Evolutionary conservation across 2,329 filamentous ascomycete genomes (phyloP).

Genomic region (Colletotrichum lupini): DNA sequence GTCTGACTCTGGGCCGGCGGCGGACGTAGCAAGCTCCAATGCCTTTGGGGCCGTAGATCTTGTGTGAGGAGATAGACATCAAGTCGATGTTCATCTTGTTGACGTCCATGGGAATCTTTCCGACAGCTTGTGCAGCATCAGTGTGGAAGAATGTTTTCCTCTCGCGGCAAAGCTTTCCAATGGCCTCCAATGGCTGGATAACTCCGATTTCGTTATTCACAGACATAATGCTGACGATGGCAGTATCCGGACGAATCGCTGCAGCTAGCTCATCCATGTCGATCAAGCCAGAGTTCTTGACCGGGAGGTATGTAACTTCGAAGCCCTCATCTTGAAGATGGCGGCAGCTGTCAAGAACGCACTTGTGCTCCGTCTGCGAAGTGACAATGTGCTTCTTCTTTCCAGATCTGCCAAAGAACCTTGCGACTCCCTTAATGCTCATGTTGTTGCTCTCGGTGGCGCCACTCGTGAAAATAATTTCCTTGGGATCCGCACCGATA

Average conservation of each 20-base stretch:
- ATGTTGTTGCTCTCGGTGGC: constrained; percentile 99
- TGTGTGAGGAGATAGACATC: constrained; percentile 99
- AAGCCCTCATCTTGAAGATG: constrained; percentile 98
- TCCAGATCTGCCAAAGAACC: constrained; percentile 91
- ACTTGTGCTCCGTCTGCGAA: constrained; percentile 98
- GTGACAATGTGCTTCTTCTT: constrained; percentile 99
- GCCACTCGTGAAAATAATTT: constrained; percentile 98
- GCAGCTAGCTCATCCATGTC: constrained; percentile 86
- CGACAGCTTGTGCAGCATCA: constrained; percentile 96
- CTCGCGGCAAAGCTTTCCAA: constrained; percentile 88
- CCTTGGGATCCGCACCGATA: constrained; percentile 94
- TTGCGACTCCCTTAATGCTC: constrained; percentile 97
- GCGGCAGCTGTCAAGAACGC: constrained; percentile 95
- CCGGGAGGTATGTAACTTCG: constrained; percentile 95
- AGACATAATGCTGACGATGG: constrained; percentile 95
- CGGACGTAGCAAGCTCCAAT: constrained; percentile 97
- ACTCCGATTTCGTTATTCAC: constrained; percentile 99
- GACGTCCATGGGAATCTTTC: constrained; percentile 96
- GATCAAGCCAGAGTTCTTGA: constrained; percentile 87
- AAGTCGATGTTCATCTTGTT: constrained; percentile 98
- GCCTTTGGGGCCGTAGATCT: constrained; percentile 98
- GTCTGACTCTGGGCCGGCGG: constrained; percentile 88
- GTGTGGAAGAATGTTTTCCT: constrained; percentile 99
- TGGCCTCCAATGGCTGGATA: constrained; percentile 95
- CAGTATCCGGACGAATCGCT: constrained; percentile 91